Evolutionary conservation across 1,284 basidiomycete species (phyloP).

Genomic region (Cystobasidiaceae sp.): DNA sequence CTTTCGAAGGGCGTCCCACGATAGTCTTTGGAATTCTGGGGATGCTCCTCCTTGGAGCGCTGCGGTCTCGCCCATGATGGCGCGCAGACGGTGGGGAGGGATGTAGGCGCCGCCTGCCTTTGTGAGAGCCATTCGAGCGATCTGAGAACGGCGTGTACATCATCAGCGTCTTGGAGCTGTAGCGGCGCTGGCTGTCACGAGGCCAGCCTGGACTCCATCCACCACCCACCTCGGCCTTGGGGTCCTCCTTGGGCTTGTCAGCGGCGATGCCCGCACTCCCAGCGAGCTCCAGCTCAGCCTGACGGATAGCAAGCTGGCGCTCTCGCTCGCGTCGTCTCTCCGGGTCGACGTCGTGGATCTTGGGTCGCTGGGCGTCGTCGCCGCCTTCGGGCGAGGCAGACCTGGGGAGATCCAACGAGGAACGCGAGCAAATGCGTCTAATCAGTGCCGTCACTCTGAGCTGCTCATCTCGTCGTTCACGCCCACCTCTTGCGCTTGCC

Average conservation of each 20-base stretch:
- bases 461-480: not conserved
- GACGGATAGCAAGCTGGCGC: constrained; percentile 64
- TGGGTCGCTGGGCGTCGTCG: constrained; percentile 46
- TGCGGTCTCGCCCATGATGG: constrained; percentile 77
- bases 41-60: constrained; percentile 72
- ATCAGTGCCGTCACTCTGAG: not conserved
- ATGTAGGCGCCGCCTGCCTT: constrained; percentile 89
- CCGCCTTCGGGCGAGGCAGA: constrained; percentile 12
- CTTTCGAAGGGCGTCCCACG: constrained; percentile 97
- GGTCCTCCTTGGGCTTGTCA: constrained; percentile 45
- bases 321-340: constrained; percentile 68
- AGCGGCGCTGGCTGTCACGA: not conserved
- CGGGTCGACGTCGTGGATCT: constrained; percentile 69
- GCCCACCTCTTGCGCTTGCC: constrained; percentile 30
- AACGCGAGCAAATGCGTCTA: not conserved
- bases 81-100: constrained; percentile 84
- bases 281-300: constrained; percentile 67
- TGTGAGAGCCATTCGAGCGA: constrained; percentile 47
- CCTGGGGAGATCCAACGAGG: not conserved
- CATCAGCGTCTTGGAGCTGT: not conserved
- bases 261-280: constrained; percentile 51
- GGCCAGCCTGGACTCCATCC: not conserved
- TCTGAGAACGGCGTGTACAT: constrained; percentile 46
- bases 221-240: constrained; percentile 40
- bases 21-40: constrained; percentile 88